These are phyloP conservation scores for Clavispora asparagi DNA, from an alignment of 805 yeast genomes.

Conservation along the genomic window DNA sequence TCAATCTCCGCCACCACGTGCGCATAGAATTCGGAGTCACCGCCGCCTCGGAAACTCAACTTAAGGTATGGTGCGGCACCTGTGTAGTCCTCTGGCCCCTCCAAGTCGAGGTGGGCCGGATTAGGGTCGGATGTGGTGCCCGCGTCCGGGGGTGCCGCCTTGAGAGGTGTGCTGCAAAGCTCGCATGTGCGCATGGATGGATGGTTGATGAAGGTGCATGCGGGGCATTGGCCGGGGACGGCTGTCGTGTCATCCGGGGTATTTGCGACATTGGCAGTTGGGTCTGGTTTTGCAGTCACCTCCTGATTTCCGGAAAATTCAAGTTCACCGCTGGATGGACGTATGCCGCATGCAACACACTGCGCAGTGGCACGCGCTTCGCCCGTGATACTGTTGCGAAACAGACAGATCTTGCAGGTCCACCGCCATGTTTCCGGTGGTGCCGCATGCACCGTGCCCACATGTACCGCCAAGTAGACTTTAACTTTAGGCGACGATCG, in stretches of 20 bases:
- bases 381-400: conserved; percentile 40
- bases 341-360: conserved; percentile 39
- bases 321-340: conserved; percentile 11
- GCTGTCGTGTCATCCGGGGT: not conserved
- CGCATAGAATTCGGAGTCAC: conserved; percentile 50
- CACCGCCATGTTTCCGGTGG: conserved; percentile 38
- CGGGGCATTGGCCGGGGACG: conserved; percentile 38
- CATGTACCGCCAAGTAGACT: conserved; percentile 13
- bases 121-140: conserved; percentile 22
- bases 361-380: conserved; percentile 15
- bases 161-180: conserved; percentile 62
- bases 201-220: conserved; percentile 81
- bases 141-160: conserved; percentile 3
- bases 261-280: not conserved
- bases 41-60: conserved; percentile 71
- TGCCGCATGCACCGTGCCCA: not conserved
- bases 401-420: conserved; percentile 90
- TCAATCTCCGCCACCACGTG: conserved; percentile 39
- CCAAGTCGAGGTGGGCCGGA: conserved; percentile 21
- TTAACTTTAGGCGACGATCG: conserved; percentile 77
- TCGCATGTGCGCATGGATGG: conserved; percentile 76
- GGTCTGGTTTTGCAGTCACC: not conserved
- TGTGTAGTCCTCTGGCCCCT: conserved; percentile 31
- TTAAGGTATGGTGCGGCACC: conserved; percentile 43
- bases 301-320: not conserved